Evolutionary conservation across 2,329 filamentous ascomycete species (phyloP).

Genomic region (Pseudocercospora pini-densiflorae): DNA sequence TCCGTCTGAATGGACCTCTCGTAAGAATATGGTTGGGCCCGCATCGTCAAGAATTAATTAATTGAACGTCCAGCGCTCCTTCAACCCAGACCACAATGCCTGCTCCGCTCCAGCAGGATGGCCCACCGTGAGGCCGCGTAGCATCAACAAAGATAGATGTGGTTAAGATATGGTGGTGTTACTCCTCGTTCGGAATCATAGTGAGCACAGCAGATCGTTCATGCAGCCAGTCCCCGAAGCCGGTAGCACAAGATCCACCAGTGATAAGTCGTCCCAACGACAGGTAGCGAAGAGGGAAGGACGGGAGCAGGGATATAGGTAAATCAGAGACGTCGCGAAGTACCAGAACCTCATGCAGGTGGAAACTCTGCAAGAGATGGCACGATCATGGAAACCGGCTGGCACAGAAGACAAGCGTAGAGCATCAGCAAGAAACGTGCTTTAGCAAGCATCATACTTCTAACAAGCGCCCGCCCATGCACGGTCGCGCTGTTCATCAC

Average conservation of each 20-base stretch:
- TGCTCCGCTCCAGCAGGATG: background rate
- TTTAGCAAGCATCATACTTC: constrained; percentile 9
- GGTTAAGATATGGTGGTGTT: constrained; percentile 12
- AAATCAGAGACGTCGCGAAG: background rate
- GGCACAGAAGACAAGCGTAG: background rate
- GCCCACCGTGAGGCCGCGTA: background rate
- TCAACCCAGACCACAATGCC: background rate
- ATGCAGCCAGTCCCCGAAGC: constrained; percentile 25
- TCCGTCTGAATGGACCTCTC: constrained; percentile 11
- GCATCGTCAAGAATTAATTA: constrained; percentile 12
- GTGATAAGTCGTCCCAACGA: constrained; percentile 12
- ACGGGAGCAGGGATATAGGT: background rate
- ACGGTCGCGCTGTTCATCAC: background rate
- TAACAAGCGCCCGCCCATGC: constrained; percentile 1
- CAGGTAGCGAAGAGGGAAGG: background rate
- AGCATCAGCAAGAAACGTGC: constrained; percentile 1
- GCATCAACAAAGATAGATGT: background rate
- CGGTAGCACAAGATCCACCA: constrained; percentile 13
- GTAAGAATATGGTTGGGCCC: constrained; percentile 3
- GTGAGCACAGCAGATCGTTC: constrained; percentile 21
- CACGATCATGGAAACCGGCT: constrained; percentile 3
- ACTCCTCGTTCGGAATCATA: constrained; percentile 35
- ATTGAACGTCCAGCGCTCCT: constrained; percentile 10
- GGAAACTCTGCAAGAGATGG: constrained; percentile 11
- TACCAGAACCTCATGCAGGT: constrained; percentile 5